Percentiles rank a stretch among this genome's conserved stretches.
These are phyloP conservation scores for Venturia effusa DNA, from an alignment of 2,329 filamentous ascomycete species.

Conservation along the genomic window DNA sequence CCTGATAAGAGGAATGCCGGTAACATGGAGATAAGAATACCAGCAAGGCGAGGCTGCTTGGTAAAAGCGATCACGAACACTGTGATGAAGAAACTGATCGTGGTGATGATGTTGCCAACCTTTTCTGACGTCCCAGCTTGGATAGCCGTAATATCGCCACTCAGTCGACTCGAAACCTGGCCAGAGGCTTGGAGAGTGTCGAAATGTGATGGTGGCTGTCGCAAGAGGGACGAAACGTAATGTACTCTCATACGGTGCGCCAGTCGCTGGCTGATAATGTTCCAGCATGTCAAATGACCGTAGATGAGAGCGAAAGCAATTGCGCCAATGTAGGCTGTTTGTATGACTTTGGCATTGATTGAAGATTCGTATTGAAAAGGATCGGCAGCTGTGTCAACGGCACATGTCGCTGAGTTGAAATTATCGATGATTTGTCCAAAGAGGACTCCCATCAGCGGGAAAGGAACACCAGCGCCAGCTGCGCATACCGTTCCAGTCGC, in stretches of 20 bases:
- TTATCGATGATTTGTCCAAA: slow-evolving; percentile 54
- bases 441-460: slow-evolving; percentile 52
- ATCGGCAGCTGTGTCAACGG: slow-evolving; percentile 17
- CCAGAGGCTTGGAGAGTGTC: slow-evolving; percentile 35
- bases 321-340: slow-evolving; percentile 53
- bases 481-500: slow-evolving; percentile 34
- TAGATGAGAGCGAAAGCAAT: slow-evolving; percentile 55
- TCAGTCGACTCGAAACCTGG: slow-evolving; percentile 18
- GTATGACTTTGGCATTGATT: slow-evolving; percentile 48
- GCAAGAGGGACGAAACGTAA: slow-evolving; percentile 48
- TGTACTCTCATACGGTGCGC: slow-evolving; percentile 50
- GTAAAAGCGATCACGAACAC: slow-evolving; percentile 58
- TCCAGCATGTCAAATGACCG: slow-evolving; percentile 53
- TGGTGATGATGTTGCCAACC: slow-evolving; percentile 53
- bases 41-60: slow-evolving; percentile 50
- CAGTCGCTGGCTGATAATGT: slow-evolving; percentile 51
- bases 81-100: slow-evolving; percentile 54
- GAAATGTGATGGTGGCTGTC: slow-evolving; percentile 54
- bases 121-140: slow-evolving; percentile 61
- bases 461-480: slow-evolving; percentile 48
- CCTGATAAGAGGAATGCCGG: slow-evolving; percentile 53
- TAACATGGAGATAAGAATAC: slow-evolving; percentile 51
- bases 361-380: slow-evolving; percentile 25
- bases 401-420: slow-evolving; percentile 48
- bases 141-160: slow-evolving; percentile 31